A percentile compares a stretch with the other conserved stretches of the same genome.
These are phyloP conservation scores for Calocybe gambosa DNA, from an alignment of 1,284 basidiomycete genomes.

Conservation along the genomic window DNA sequence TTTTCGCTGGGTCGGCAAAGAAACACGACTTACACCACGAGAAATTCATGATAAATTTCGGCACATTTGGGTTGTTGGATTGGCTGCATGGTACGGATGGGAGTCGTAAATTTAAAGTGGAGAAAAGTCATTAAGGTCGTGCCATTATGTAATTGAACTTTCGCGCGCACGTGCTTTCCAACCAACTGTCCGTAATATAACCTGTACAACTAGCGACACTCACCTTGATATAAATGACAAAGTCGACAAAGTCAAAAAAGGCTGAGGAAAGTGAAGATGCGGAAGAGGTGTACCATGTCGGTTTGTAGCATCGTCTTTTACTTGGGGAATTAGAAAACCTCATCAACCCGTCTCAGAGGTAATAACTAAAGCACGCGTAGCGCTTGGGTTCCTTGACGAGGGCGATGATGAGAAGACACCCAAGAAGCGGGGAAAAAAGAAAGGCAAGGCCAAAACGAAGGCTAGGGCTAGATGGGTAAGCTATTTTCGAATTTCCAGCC, in stretches of 20 bases:
- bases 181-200: no score
- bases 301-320: constrained; percentile 24
- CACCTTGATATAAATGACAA: no score
- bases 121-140: background rate
- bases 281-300: constrained; percentile 46
- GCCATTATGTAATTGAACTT: background rate
- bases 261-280: constrained; percentile 19
- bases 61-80: constrained; percentile 18
- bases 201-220: no score
- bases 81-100: constrained; percentile 18
- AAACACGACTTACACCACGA: constrained; percentile 21
- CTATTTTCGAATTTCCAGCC: background rate
- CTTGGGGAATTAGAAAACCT: constrained; percentile 10
- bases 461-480: constrained; percentile 29
- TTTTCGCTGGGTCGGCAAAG: constrained; percentile 17
- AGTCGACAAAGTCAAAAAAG: constrained; percentile 10
- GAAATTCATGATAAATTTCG: constrained; percentile 19
- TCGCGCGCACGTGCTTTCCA: background rate
- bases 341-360: constrained; percentile 37
- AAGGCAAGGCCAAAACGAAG: constrained; percentile 22
- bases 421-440: constrained; percentile 14
- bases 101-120: constrained; percentile 2
- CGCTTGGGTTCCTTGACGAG: constrained; percentile 11
- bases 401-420: constrained; percentile 23
- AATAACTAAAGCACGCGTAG: constrained; percentile 43